Evolutionary conservation across 768 basidiomycete genomes (phyloP), one percentile per base, ranked within the genome.

Genomic region (Roridomyces roridus): DNA sequence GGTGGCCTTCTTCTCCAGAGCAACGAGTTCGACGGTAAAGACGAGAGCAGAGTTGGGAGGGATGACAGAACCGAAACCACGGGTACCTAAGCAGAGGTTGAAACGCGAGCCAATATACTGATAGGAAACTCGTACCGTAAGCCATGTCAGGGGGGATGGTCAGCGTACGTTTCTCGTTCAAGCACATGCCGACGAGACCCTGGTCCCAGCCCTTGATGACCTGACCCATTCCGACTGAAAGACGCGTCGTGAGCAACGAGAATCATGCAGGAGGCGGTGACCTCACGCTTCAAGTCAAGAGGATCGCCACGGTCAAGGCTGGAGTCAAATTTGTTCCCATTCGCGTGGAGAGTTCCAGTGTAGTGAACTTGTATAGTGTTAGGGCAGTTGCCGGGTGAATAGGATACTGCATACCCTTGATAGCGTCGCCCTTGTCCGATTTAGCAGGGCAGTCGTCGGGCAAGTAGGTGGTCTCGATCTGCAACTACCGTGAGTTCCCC

Each of bases 191-290:
- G 35, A 82, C 54, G 45, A 94, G 84, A 63, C 92, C 92, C 37
- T 91, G 73, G 63, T 94, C 92, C 92, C 92, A 94, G 17, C 92
- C 92, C 62, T 80, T 79, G 69, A 94, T 94, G 47, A 94, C 92
- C 66, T 92, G 91, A 10, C 89, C 88, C 36, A 79, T 72, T 46
- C 92, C 92, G 26, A 94, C 92, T 94, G 40, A 6, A 49, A 25
- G 40, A 17, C 47, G 8, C 36, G 11, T 55, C 17, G 34, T 41
- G 9, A 35, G 26, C 8, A 21, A 14, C 46, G 56, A 9, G 11
- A 34, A 7, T 1, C 8, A 11, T 7, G 43, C 35, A 31, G 51
- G 31, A 25, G 35, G 23, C 20, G n/a, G n/a, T 46, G 6, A 31
- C 66, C 86, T 66, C 67, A 92, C 92, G 88, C 36, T 84, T 94